Evolutionary conservation across 2,329 filamentous ascomycete species (phyloP).

Genomic region (Zymoseptoria tritici): DNA sequence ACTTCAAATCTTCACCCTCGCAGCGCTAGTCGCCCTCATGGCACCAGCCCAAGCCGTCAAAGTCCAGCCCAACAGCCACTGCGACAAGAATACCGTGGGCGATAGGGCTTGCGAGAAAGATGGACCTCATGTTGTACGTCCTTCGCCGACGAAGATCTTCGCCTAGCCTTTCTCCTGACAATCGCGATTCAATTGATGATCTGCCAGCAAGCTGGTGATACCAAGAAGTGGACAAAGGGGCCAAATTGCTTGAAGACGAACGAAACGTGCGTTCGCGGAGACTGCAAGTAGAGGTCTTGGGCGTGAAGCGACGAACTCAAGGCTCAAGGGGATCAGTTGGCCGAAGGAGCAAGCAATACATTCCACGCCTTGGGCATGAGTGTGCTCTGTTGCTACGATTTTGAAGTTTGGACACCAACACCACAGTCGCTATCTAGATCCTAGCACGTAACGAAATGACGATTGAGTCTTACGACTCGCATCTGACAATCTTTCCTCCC

Average conservation of each 20-base stretch:
- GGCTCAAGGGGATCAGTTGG: neutral
- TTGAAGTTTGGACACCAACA: neutral
- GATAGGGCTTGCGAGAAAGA: neutral
- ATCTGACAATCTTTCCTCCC: no score
- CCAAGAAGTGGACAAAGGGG: neutral
- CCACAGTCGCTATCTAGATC: neutral
- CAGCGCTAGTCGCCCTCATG: neutral
- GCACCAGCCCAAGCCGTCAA: neutral
- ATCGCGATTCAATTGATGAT: neutral
- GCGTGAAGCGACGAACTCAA: neutral
- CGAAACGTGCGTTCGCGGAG: neutral
- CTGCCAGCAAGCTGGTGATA: neutral
- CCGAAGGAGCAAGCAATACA: neutral
- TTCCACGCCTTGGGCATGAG: neutral
- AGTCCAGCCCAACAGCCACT: neutral
- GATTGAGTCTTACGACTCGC: no score
- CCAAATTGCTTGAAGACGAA: neutral
- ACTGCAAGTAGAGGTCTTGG: neutral
- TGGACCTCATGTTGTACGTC: neutral
- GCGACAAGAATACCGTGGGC: neutral
- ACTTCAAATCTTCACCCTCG: neutral
- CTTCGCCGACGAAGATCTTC: neutral
- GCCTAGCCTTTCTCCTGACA: neutral
- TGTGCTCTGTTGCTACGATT: neutral
- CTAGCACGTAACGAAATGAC: no score